These are phyloP conservation scores for Geosmithia flava DNA, from an alignment of 2,329 filamentous ascomycete species.

Conservation along the genomic window DNA sequence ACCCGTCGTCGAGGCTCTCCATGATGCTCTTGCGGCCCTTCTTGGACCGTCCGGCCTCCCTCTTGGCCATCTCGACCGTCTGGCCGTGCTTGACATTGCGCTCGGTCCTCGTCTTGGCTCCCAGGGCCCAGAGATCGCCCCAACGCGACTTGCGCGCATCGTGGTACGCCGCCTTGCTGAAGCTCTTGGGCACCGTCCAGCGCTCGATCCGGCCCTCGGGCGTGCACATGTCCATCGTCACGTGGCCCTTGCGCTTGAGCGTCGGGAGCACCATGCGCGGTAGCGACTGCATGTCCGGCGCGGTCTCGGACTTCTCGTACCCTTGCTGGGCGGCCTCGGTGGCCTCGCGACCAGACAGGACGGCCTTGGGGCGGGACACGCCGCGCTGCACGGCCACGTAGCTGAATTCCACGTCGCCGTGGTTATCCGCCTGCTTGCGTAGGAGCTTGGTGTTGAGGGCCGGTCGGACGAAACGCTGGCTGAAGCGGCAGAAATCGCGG, in stretches of 20 bases:
- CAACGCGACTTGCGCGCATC: constrained; percentile 83
- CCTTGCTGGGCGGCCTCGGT: constrained; percentile 60
- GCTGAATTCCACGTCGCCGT: constrained; percentile 84
- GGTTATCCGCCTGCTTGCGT: constrained; percentile 57
- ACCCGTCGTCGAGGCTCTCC: constrained; percentile 13
- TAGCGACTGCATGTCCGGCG: constrained; percentile 51
- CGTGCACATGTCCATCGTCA: constrained; percentile 85
- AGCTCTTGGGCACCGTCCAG: constrained; percentile 82
- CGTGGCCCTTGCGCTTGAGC: constrained; percentile 78
- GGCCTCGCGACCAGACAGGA: constrained; percentile 22
- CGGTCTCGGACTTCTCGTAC: constrained; percentile 40
- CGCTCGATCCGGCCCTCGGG: constrained; percentile 75
- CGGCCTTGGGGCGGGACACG: constrained; percentile 17
- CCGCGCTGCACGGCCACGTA: constrained; percentile 81
- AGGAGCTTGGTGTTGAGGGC: constrained; percentile 69
- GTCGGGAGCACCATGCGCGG: constrained; percentile 70
- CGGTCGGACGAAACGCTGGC: constrained; percentile 78
- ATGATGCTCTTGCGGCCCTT: constrained; percentile 14
- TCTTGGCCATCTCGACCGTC: constrained; percentile 30
- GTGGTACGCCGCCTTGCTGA: constrained; percentile 70
- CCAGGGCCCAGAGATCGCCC: constrained; percentile 93
- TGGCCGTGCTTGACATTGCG: constrained; percentile 49
- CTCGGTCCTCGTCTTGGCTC: constrained; percentile 70
- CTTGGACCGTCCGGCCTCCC: constrained; percentile 21
- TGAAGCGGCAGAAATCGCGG: constrained; percentile 86